Evolutionary conservation across 768 basidiomycete species (phyloP).

Genomic region (Royoungia palumana): DNA sequence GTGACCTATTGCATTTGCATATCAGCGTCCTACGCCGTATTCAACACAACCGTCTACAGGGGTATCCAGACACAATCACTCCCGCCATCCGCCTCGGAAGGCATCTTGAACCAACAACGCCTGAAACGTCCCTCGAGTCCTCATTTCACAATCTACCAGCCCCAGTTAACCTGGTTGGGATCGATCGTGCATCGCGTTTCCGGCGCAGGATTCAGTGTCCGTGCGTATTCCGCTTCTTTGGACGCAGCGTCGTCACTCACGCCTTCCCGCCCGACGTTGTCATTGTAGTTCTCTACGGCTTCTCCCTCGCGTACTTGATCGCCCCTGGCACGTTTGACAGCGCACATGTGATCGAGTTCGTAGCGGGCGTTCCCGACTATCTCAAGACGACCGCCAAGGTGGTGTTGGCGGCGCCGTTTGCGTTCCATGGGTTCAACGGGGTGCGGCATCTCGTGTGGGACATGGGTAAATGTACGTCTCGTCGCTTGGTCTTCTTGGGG

Average conservation of each 20-base stretch:
- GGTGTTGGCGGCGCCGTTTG: conserved; percentile 80
- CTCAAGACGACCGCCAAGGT: conserved; percentile 76
- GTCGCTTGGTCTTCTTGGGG: background rate
- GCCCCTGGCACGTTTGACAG: conserved; percentile 81
- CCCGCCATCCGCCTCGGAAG: conserved; percentile 51
- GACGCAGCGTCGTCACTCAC: background rate
- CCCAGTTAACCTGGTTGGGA: conserved; percentile 84
- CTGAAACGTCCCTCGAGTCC: conserved; percentile 86
- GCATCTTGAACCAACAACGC: conserved; percentile 85
- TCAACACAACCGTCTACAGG: conserved; percentile 29
- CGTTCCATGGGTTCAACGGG: conserved; percentile 90
- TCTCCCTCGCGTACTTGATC: conserved; percentile 80
- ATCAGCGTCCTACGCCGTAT: no score
- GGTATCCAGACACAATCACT: conserved; percentile 63
- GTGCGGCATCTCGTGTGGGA: conserved; percentile 92
- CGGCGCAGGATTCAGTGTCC: conserved; percentile 72
- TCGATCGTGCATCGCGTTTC: conserved; percentile 89
- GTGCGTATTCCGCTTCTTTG: conserved; percentile 45
- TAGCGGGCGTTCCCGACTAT: conserved; percentile 67
- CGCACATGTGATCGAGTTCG: conserved; percentile 68
- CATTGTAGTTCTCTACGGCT: conserved; percentile 75
- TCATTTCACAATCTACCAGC: conserved; percentile 96
- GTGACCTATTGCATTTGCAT: no score
- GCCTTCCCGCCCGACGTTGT: no score
- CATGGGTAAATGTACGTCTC: conserved; percentile 73